Evolutionary conservation across 805 yeast species (phyloP).

Genomic region (Saccharomycopsis vini): DNA sequence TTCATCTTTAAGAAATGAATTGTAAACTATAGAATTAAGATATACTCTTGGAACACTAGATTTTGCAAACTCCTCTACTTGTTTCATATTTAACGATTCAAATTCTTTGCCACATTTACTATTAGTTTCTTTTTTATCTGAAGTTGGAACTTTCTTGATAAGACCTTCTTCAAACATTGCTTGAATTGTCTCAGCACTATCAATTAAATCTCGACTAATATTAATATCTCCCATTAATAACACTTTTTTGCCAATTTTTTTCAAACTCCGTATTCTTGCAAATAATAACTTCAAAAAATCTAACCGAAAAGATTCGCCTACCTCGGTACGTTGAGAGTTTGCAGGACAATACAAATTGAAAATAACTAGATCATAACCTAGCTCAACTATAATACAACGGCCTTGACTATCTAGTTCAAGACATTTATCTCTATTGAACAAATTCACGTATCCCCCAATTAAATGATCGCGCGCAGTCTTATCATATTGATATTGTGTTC

Average conservation of each 20-base stretch:
- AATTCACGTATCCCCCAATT: slow-evolving; percentile 62
- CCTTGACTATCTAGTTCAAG: slow-evolving; percentile 72
- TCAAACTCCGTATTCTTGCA: slow-evolving; percentile 49
- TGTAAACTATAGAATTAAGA: slow-evolving; percentile 9
- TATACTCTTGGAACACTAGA: slow-evolving; percentile 13
- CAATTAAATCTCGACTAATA: slow-evolving; percentile 70
- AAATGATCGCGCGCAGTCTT: slow-evolving; percentile 21
- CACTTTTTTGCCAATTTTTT: slow-evolving; percentile 54
- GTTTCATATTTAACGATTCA: slow-evolving; percentile 28
- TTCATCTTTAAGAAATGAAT: slow-evolving; percentile 1
- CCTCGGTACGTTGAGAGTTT: slow-evolving; percentile 62
- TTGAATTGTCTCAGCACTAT: slow-evolving; percentile 63
- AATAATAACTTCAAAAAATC: slow-evolving; percentile 52
- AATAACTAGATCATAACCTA: slow-evolving; percentile 51
- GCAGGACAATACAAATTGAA: slow-evolving; percentile 86
- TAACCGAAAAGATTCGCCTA: slow-evolving; percentile 51
- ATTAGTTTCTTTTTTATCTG: slow-evolving; percentile 2
- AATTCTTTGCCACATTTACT: slow-evolving; percentile 23
- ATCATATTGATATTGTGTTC: slow-evolving; percentile 21
- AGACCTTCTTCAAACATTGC: slow-evolving; percentile 32
- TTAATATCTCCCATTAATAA: slow-evolving; percentile 86
- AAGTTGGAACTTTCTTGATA: slow-evolving; percentile 23
- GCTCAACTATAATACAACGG: slow-evolving; percentile 66
- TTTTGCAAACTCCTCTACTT: slow-evolving; percentile 30
- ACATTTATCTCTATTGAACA: slow-evolving; percentile 25